Conservation (phyloP, 2,329 filamentous ascomycete species). For the Talaromyces rugulosus region DNA sequence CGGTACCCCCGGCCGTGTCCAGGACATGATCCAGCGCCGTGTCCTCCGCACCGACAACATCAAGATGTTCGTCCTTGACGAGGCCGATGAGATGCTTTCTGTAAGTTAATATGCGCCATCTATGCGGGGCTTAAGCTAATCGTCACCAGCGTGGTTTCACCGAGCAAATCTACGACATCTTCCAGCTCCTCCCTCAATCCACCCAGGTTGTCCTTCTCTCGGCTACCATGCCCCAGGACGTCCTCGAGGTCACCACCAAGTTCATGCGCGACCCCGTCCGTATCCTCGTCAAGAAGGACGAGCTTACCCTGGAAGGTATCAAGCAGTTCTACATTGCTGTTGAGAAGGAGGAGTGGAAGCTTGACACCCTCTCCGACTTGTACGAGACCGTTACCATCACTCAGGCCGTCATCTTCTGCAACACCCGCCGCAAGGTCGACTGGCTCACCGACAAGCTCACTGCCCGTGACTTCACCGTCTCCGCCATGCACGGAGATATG, state of each 20-base stretch:
- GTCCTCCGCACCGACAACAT: slow-evolving; percentile 95
- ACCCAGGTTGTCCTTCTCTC: slow-evolving; percentile 98
- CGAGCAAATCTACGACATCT: slow-evolving; percentile 99
- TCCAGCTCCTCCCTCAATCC: slow-evolving; percentile 95
- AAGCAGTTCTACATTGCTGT: slow-evolving; percentile 99
- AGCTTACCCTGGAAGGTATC: slow-evolving; percentile 98
- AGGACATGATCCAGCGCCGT: slow-evolving; percentile 99
- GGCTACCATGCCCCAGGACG: slow-evolving; percentile 98
- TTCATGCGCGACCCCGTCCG: slow-evolving; percentile 99
- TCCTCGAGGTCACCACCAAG: slow-evolving; percentile 98
- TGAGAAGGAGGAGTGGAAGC: slow-evolving; percentile 99
- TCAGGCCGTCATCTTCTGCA: slow-evolving; percentile 99
- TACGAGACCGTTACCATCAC: slow-evolving; percentile 99
- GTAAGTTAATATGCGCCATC: slow-evolving; percentile 19
- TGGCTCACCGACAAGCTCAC: slow-evolving; percentile 99
- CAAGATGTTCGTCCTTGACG: slow-evolving; percentile 99
- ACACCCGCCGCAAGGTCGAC: slow-evolving; percentile 99
- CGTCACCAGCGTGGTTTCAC: slow-evolving; percentile 80
- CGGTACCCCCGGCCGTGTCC: slow-evolving; percentile 95
- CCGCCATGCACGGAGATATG: slow-evolving; percentile 99
- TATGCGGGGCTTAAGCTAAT: slow-evolving; percentile 9
- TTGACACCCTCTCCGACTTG: slow-evolving; percentile 96
- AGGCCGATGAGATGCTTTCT: slow-evolving; percentile 94
- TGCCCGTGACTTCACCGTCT: slow-evolving; percentile 97
- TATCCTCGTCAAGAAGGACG: slow-evolving; percentile 99